Evolutionary conservation across 1,284 basidiomycete genomes (phyloP).

Genomic region (Porodaedalea pini): DNA sequence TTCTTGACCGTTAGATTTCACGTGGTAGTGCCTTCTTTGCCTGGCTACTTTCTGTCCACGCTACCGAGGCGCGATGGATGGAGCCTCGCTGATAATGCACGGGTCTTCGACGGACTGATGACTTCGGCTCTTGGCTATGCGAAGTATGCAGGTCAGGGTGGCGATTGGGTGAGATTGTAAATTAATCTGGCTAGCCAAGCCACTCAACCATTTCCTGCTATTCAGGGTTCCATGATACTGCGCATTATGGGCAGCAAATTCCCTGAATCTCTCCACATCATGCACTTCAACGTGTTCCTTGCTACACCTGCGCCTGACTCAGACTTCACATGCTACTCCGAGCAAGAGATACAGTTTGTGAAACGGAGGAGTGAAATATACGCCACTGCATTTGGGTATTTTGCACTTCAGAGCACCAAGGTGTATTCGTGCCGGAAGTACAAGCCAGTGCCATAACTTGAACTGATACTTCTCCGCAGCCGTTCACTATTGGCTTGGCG

Average conservation of each 20-base stretch:
- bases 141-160: constrained; percentile 26
- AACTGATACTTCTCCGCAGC: constrained; percentile 12
- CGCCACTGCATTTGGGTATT: constrained; percentile 21
- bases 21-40: constrained; percentile 26
- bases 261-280: constrained; percentile 15
- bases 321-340: constrained; percentile 12
- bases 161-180: constrained; percentile 24
- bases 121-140: constrained; percentile 24
- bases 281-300: constrained; percentile 26
- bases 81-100: constrained; percentile 23
- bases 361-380: constrained; percentile 16
- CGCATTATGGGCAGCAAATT: constrained; percentile 20
- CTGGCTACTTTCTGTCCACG: constrained; percentile 26
- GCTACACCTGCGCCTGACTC: neutral
- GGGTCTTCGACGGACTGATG: constrained; percentile 25
- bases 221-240: constrained; percentile 23
- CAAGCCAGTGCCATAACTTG: neutral
- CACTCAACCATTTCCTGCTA: neutral
- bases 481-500: constrained; percentile 25
- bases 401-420: constrained; percentile 22
- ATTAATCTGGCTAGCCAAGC: neutral
- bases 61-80: constrained; percentile 21
- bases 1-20: constrained; percentile 22
- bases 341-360: constrained; percentile 15
- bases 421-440: constrained; percentile 1